phyloP scores from a whole-genome alignment of 1,284 basidiomycete species.

The Cutaneotrichosporon sp. region DNA sequence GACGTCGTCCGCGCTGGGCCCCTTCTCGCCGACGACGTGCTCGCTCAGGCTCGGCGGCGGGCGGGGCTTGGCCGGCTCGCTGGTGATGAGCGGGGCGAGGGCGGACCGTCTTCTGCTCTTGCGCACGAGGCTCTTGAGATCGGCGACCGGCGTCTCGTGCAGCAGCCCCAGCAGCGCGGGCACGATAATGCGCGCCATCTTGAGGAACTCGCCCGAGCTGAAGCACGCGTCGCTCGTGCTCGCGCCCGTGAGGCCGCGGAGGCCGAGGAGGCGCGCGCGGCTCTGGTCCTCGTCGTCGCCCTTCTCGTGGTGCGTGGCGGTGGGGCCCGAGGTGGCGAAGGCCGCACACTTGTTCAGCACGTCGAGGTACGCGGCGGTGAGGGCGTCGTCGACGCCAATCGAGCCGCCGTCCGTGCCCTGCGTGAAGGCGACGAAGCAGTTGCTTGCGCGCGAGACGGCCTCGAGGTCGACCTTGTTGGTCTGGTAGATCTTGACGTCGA shows the following conservation, averaged over 20 bases:
- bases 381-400: slow-evolving; percentile 70
- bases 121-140: slow-evolving; percentile 68
- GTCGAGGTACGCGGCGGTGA: slow-evolving; percentile 71
- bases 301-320: slow-evolving; percentile 25
- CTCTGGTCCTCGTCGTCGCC: slow-evolving; percentile 36
- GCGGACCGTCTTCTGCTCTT: slow-evolving; percentile 45
- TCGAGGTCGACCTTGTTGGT: slow-evolving; percentile 68
- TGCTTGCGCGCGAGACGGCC: slow-evolving; percentile 77
- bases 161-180: slow-evolving; percentile 73
- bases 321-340: slow-evolving; percentile 59
- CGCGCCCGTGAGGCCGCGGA: slow-evolving; percentile 78
- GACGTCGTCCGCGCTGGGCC: slow-evolving; percentile 74
- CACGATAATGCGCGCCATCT: slow-evolving; percentile 71
- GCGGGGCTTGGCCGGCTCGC: slow-evolving; percentile 61
- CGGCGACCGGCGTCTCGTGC: slow-evolving; percentile 63
- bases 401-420: slow-evolving; percentile 83
- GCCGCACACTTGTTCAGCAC: slow-evolving; percentile 69
- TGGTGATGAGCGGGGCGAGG: slow-evolving; percentile 69
- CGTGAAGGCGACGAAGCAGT: slow-evolving; percentile 86
- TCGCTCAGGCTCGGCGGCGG: slow-evolving; percentile 72
- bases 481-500: slow-evolving; percentile 60
- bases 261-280: slow-evolving; percentile 80
- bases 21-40: slow-evolving; percentile 83
- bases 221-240: slow-evolving; percentile 84
- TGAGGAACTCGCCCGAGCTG: slow-evolving; percentile 72